These are phyloP conservation scores for Penicillium sp. DNA, from an alignment of 2,329 filamentous ascomycete species.

Conservation along the genomic window DNA sequence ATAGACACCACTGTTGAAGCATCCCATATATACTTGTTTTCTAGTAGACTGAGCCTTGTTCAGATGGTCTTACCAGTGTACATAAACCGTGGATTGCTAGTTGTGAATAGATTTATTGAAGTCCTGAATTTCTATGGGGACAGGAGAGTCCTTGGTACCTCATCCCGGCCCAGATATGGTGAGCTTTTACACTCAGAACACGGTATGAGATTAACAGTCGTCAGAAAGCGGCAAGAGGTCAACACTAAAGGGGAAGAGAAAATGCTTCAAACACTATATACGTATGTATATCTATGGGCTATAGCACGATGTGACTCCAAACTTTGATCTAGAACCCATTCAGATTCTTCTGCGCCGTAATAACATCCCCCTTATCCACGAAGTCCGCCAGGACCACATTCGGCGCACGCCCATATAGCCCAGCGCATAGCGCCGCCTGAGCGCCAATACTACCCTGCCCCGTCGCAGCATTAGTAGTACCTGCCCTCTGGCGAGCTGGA, in stretches of 20 bases:
- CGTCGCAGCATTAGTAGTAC: constrained; percentile 44
- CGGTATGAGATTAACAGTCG: no score
- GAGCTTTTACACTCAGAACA: no score
- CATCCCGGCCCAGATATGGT: no score
- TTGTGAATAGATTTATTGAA: no score
- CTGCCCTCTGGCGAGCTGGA: constrained; percentile 42
- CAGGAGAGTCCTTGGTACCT: no score
- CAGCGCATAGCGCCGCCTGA: constrained; percentile 41
- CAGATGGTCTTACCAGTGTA: no score
- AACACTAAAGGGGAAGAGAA: background rate
- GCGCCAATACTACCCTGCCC: constrained; percentile 46
- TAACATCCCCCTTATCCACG: constrained; percentile 46
- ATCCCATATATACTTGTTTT: no score
- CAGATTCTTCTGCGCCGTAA: constrained; percentile 40
- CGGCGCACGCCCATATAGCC: constrained; percentile 39
- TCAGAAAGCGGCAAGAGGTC: no score
- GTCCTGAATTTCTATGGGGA: no score
- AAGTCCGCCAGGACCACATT: constrained; percentile 48
- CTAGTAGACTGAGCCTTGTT: no score
- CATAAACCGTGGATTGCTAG: no score
- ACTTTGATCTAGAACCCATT: constrained; percentile 34
- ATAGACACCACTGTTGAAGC: no score
- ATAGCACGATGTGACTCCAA: background rate
- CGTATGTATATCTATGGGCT: background rate
- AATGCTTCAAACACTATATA: background rate